A percentile compares a stretch with the other conserved stretches of the same genome.
Evolutionary conservation across 1,139 yeast genomes (phyloP).

Genomic region (Lipomyces yarrowii): DNA sequence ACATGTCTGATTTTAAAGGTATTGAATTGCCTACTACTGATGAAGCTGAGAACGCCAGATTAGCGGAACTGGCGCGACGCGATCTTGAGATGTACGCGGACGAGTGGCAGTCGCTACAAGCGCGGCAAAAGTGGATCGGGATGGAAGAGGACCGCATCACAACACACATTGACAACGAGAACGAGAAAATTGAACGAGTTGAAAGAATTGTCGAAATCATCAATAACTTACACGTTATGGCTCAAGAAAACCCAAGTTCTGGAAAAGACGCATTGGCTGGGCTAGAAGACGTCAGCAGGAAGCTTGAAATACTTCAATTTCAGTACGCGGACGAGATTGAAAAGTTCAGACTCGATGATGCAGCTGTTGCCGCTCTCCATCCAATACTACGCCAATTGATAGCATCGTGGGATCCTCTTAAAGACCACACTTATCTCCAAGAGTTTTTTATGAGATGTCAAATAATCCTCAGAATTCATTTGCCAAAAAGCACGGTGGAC

Average conservation of each 20-base stretch:
- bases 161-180: slow-evolving; percentile 32
- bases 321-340: slow-evolving; percentile 35
- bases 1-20: slow-evolving; percentile 28
- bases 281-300: slow-evolving; percentile 24
- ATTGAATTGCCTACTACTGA: slow-evolving; percentile 17
- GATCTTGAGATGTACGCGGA: slow-evolving; percentile 37
- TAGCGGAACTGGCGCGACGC: slow-evolving; percentile 37
- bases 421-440: slow-evolving; percentile 39
- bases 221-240: background rate
- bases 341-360: slow-evolving; percentile 35
- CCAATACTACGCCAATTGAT: slow-evolving; percentile 39
- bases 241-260: background rate
- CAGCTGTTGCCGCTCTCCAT: slow-evolving; percentile 41
- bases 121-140: slow-evolving; percentile 35
- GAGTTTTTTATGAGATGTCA: slow-evolving; percentile 40
- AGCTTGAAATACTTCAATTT: slow-evolving; percentile 37
- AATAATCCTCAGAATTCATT: slow-evolving; percentile 32
- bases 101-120: slow-evolving; percentile 39
- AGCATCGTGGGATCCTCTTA: slow-evolving; percentile 46
- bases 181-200: slow-evolving; percentile 29
- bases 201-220: slow-evolving; percentile 18
- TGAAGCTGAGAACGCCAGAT: slow-evolving; percentile 15
- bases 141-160: slow-evolving; percentile 35
- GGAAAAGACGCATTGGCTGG: slow-evolving; percentile 11
- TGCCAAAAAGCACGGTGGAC: background rate